phyloP scores from a whole-genome alignment of 2,329 filamentous ascomycete genomes.

The Zarea fungicola region DNA sequence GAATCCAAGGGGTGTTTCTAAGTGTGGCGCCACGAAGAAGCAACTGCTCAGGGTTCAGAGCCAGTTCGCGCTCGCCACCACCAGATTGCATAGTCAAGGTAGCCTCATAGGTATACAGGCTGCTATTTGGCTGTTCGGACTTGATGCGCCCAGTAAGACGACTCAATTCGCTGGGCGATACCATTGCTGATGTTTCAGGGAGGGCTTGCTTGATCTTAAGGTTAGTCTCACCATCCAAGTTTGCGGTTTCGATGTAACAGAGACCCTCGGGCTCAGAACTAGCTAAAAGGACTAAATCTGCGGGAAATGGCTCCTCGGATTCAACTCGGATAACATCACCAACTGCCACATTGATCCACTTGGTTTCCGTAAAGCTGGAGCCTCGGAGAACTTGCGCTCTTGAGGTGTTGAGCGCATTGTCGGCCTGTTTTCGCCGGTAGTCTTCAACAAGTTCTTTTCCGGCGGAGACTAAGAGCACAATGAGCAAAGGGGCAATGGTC shows the following conservation, averaged over 20 bases:
- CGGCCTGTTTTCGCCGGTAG: conserved; percentile 80
- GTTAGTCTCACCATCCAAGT: conserved; percentile 96
- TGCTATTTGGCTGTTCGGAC: conserved; percentile 97
- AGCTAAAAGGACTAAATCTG: conserved; percentile 85
- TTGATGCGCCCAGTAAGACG: conserved; percentile 79
- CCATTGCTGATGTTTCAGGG: conserved; percentile 82
- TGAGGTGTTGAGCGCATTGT: conserved; percentile 81
- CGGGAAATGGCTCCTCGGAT: conserved; percentile 91
- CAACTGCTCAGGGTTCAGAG: conserved; percentile 87
- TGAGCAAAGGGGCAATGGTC: conserved; percentile 86
- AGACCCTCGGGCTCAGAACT: conserved; percentile 96
- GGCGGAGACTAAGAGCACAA: conserved; percentile 91
- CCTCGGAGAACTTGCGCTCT: conserved; percentile 79
- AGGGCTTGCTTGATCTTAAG: conserved; percentile 97
- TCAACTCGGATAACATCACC: conserved; percentile 91
- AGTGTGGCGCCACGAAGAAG: conserved; percentile 88
- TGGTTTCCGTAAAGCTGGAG: conserved; percentile 76
- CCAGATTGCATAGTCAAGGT: conserved; percentile 87
- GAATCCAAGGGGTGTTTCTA: conserved; percentile 94
- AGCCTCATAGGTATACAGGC: conserved; percentile 95
- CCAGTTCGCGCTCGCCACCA: conserved; percentile 86
- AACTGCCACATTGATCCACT: conserved; percentile 90
- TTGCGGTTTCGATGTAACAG: conserved; percentile 98
- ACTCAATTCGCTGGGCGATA: conserved; percentile 81
- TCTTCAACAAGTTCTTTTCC: conserved; percentile 94